phyloP scores from a whole-genome alignment of 495 filamentous ascomycete genomes.

The Margaritispora aquatica region DNA sequence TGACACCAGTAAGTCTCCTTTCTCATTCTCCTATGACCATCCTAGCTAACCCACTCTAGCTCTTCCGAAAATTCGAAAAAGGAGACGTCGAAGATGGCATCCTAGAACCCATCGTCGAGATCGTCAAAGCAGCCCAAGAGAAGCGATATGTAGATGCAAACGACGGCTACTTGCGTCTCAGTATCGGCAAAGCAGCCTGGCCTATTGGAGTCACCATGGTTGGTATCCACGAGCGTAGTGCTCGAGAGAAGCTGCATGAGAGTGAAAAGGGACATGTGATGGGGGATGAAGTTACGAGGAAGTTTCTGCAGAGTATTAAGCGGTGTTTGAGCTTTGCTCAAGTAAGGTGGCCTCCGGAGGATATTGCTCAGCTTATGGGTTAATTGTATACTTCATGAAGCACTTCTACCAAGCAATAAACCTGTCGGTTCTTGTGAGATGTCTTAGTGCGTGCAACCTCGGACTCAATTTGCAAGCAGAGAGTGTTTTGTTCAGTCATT shows the following conservation, averaged over 20 bases:
- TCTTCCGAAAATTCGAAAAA: slow-evolving; percentile 86
- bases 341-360: slow-evolving; percentile 91
- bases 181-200: slow-evolving; percentile 98
- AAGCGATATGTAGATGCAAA: slow-evolving; percentile 93
- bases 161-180: slow-evolving; percentile 85
- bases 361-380: slow-evolving; percentile 92
- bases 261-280: slow-evolving; percentile 93
- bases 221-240: slow-evolving; percentile 94
- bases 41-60: slow-evolving; percentile 21
- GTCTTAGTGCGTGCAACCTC: too few relatives aligned
- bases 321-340: slow-evolving; percentile 94
- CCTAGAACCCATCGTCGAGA: slow-evolving; percentile 83
- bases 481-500: too few relatives aligned
- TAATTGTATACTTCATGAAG: slow-evolving; percentile 6
- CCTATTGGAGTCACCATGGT: slow-evolving; percentile 99
- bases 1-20: slow-evolving; percentile 52
- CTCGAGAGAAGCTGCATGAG: slow-evolving; percentile 90
- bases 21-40: neutral
- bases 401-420: neutral
- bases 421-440: neutral
- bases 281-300: slow-evolving; percentile 90
- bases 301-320: slow-evolving; percentile 97
- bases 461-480: too few relatives aligned
- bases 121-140: slow-evolving; percentile 84
- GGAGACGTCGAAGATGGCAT: slow-evolving; percentile 71